Percentiles rank a stretch among this genome's conserved stretches.
Evolutionary conservation across 192 early-diverging fungal species (phyloP).

Genomic region (Coemansia sp.): DNA sequence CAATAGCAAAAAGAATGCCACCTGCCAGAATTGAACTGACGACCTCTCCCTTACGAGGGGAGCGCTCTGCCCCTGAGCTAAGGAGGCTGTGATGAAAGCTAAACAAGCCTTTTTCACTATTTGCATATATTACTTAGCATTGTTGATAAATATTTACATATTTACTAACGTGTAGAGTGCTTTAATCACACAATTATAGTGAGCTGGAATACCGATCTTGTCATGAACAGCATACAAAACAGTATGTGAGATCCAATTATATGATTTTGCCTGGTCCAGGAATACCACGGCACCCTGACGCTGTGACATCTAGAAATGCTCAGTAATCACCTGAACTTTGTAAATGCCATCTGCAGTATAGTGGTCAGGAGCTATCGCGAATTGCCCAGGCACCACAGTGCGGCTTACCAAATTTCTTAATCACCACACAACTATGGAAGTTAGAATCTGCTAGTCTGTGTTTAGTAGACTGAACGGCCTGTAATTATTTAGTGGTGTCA

Average conservation of each 20-base stretch:
- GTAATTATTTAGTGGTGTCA: not conserved
- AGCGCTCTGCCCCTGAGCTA: slow-evolving; percentile 17
- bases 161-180: slow-evolving; percentile 1
- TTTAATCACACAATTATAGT: not conserved
- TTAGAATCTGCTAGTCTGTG: not conserved
- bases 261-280: slow-evolving; percentile 23
- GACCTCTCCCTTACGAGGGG: slow-evolving; percentile 13
- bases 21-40: slow-evolving; percentile 13
- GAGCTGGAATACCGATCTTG: not conserved
- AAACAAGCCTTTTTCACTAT: too few relatives aligned
- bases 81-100: too few relatives aligned
- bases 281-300: slow-evolving; percentile 8
- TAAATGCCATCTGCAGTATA: slow-evolving; percentile 12
- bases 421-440: not conserved
- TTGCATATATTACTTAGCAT: too few relatives aligned
- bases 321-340: slow-evolving; percentile 4
- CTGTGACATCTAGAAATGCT: not conserved
- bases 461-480: not conserved
- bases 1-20: not conserved
- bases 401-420: not conserved
- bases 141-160: not conserved
- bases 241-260: slow-evolving; percentile 11
- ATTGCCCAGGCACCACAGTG: slow-evolving; percentile 4
- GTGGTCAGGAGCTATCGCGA: slow-evolving; percentile 13
- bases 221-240: slow-evolving; percentile 10